Base-by-base conservation (phyloP, 257 asterid genomes). In the Salvia miltiorrhiza region DNA sequence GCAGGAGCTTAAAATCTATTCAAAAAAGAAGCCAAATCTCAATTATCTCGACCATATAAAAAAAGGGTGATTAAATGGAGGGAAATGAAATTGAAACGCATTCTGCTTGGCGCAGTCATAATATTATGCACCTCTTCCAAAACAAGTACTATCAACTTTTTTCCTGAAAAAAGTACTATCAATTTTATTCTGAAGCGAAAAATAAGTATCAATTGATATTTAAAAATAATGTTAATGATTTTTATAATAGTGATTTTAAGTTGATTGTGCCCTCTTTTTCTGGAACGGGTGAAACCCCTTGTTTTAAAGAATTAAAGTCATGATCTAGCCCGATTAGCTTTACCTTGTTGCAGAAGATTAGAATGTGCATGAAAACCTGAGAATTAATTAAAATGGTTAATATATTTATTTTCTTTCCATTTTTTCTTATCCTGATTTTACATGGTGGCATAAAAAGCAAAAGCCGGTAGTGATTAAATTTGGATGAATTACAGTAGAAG, bases 401-500 rank as follows among this genome's bases (percentile, higher is more conserved):
- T 16, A 17, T 12, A 28, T 7, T 67, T 4, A 20, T 5, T 2
- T 45, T 4, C 10, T n/a, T 44, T 44, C 16, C 5, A 1, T 3
- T 52, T 12, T 26, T 26, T 24, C 12, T 37, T 9, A 37, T 26
- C n/a, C 55, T 1, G 19, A 17, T 3, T 16, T 52, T 11, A 24
- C 11, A 65, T 53, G 72, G 74, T 54, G 74, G 71, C 16, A 63
- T 35, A 10, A 66, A 81, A 67, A 32, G 74, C 20, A 71, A 50
- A 62, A 77, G 69, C 72, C 72, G 73, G 59, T n/a, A n/a, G n/a
- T 68, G 85, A 82, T 77, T 76, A 68, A 66, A 24, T 71, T 57
- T 67, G 65, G 77, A 73, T 76, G 73, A 75, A 80, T 17, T 70
- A 69, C 40, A 71, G 69, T 39, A 54, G 60, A 26, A 19, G 87